Conservation (phyloP, 352 stramenopile genomes). For the Pelagophyceae sp. region DNA sequence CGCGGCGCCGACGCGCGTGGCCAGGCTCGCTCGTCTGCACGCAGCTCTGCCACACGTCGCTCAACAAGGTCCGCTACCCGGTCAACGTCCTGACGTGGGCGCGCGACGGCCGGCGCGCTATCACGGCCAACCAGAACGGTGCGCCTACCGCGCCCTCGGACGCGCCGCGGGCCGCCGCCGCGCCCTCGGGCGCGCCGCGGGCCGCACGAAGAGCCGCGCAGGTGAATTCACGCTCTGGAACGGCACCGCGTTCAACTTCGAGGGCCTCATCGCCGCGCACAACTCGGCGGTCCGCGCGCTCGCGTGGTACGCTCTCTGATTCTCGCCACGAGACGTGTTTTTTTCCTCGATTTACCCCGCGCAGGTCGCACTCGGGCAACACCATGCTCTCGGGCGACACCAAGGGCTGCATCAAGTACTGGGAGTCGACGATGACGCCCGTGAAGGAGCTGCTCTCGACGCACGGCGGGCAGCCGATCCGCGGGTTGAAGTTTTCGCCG, state of each 20-base stretch:
- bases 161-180: too few relatives aligned
- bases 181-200: too few relatives aligned
- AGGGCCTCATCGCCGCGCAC: slow-evolving; percentile 81
- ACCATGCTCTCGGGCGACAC: slow-evolving; percentile 62
- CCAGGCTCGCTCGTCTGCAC: background rate
- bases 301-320: too few relatives aligned
- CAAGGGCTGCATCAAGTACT: slow-evolving; percentile 66
- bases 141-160: too few relatives aligned
- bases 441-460: slow-evolving; percentile 48
- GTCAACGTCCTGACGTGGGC: slow-evolving; percentile 89
- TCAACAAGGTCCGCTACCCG: slow-evolving; percentile 75
- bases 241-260: slow-evolving; percentile 91
- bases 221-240: slow-evolving; percentile 92
- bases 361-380: slow-evolving; percentile 54
- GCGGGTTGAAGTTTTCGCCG: slow-evolving; percentile 87
- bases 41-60: background rate
- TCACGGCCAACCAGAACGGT: slow-evolving; percentile 92
- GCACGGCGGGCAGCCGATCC: slow-evolving; percentile 70
- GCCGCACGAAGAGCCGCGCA: too few relatives aligned
- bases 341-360: too few relatives aligned
- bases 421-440: slow-evolving; percentile 53
- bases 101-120: slow-evolving; percentile 78
- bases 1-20: background rate
- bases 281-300: slow-evolving; percentile 52
- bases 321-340: too few relatives aligned